These are phyloP conservation scores for Euptelea pleiosperma DNA, from an alignment of 164 flowering plant genomes.

Conservation along the genomic window DNA sequence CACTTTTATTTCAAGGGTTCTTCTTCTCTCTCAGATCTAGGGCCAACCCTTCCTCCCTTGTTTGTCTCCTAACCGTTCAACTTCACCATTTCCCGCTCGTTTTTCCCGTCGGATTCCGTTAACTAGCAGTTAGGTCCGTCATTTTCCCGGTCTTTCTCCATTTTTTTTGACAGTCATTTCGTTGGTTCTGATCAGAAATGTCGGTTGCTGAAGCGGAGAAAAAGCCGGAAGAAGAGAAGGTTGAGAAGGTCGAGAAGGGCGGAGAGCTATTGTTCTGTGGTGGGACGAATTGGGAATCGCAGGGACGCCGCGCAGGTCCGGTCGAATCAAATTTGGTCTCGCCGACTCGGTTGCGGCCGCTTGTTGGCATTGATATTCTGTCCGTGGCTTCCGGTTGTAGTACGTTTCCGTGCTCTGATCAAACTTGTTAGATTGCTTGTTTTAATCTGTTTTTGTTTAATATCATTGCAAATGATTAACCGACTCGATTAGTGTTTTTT, in stretches of 20 bases:
- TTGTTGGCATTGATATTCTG: constrained; percentile 72
- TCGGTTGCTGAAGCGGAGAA: constrained; percentile 32
- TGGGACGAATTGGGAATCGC: constrained; percentile 64
- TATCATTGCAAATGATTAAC: neutral
- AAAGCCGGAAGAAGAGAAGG: constrained; percentile 36
- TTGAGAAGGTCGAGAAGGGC: constrained; percentile 33
- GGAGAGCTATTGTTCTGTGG: constrained; percentile 96
- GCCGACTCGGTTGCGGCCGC: constrained; percentile 79
- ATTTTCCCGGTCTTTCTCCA: constrained; percentile 19
- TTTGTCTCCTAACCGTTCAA: neutral
- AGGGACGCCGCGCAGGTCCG: constrained; percentile 47
- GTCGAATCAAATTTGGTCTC: constrained; percentile 59
- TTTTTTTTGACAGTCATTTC: constrained; percentile 5
- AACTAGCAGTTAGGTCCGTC: constrained; percentile 29
- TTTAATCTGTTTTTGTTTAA: neutral
- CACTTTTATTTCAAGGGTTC: constrained; percentile 28
- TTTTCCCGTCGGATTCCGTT: constrained; percentile 14
- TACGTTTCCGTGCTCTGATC: constrained; percentile 22
- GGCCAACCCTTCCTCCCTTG: constrained; percentile 11
- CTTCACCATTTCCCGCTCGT: constrained; percentile 11
- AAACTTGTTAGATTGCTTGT: neutral
- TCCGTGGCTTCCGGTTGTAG: constrained; percentile 85
- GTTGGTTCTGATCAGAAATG: constrained; percentile 24
- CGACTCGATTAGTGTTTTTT: neutral
- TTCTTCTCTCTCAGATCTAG: constrained; percentile 10